Evolutionary conservation across 2,329 filamentous ascomycete species (phyloP), one percentile per base, ranked within the genome.

Genomic region (Scortechinia acanthostroma): DNA sequence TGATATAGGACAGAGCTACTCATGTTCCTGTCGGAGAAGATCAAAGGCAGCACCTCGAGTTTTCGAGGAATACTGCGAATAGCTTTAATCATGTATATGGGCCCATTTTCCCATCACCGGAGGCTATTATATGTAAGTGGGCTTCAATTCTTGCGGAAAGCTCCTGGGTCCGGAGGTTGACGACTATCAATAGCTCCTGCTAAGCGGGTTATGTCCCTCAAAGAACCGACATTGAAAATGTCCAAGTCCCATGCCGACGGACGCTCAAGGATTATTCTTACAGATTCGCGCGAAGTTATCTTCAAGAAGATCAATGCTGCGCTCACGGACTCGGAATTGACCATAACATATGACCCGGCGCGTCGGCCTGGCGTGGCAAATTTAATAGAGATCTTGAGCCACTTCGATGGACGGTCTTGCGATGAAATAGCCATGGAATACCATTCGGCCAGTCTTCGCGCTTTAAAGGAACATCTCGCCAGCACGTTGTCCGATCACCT

Each of bases 151-250:
- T n/a, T n/a, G n/a, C n/a, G n/a, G n/a, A n/a, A n/a, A n/a, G n/a
- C n/a, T n/a, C n/a, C n/a, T n/a, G n/a, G n/a, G n/a, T n/a, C n/a
- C n/a, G n/a, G n/a, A n/a, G n/a, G n/a, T n/a, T n/a, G n/a, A n/a
- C n/a, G n/a, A n/a, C n/a, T 19, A 40, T 13, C 20, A 19, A 15
- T 15, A 88, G 84, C 84, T n/a, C 83, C 87, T 3, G 79, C 86
- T 2, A 88, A 86, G 55, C 81, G 91, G 49, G 76, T 98, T 49
- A 97, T 96, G 91, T 95, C 90, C 16, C 77, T 98, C 19, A 80
- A 77, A 44, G 70, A 88, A 10, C 91, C 93, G 0, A 66, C 62
- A 1, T 71, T 77, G 44, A 98, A 98, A 61, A 98, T 98, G 93
- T 95, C 90, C 46, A 98, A 98, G 64, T 95, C 90, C 1, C 76